These are phyloP conservation scores for Cyclotella atomus DNA, from an alignment of 108 stramenopile genomes.

Conservation along the genomic window DNA sequence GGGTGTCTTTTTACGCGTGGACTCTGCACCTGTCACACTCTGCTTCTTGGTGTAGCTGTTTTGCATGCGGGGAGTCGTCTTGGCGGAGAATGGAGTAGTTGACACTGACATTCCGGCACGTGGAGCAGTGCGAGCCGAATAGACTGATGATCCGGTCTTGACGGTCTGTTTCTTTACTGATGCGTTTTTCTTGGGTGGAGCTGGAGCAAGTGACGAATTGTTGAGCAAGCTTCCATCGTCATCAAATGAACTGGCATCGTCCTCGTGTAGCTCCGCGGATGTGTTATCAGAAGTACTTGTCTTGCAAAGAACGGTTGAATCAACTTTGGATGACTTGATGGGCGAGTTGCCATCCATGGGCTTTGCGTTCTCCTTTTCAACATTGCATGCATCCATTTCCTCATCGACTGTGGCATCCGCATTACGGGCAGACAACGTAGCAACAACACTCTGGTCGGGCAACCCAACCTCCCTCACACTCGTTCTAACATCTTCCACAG, in stretches of 20 bases:
- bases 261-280: not conserved
- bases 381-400: no score
- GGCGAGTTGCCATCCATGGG: not conserved
- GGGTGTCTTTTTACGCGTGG: not conserved
- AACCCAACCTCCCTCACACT: not conserved
- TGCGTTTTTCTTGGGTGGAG: not conserved
- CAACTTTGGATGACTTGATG: not conserved
- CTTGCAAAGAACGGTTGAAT: not conserved
- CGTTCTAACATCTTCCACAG: not conserved
- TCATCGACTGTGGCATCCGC: not conserved
- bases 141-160: not conserved
- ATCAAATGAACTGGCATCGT: not conserved
- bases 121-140: not conserved
- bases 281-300: not conserved
- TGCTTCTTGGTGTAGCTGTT: not conserved
- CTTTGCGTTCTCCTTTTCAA: not conserved
- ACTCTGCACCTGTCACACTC: not conserved
- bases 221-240: not conserved
- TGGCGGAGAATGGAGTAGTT: slow-evolving; percentile 1
- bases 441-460: not conserved
- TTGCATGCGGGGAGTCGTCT: slow-evolving; percentile 4
- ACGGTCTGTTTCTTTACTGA: not conserved
- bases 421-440: no score
- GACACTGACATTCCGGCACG: slow-evolving; percentile 1
- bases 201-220: not conserved